phyloP scores from a whole-genome alignment of 805 yeast species.

The Nakazawaea sp. region DNA sequence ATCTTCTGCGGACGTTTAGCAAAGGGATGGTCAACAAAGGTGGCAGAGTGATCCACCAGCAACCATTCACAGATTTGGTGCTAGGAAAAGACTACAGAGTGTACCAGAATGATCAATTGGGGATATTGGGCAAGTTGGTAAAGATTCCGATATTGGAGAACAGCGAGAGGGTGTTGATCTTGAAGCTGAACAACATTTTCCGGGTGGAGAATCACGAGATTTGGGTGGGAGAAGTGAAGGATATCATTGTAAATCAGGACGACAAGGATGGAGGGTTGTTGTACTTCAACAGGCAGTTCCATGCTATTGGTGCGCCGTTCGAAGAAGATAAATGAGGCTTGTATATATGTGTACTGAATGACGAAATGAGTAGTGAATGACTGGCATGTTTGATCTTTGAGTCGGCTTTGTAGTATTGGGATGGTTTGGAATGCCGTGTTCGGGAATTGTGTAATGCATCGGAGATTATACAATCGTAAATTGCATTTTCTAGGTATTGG shows the following conservation, averaged over 20 bases:
- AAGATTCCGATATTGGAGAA: slow-evolving; percentile 50
- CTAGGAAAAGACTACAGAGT: slow-evolving; percentile 30
- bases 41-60: slow-evolving; percentile 26
- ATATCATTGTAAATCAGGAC: slow-evolving; percentile 31
- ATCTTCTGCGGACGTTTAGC: slow-evolving; percentile 59
- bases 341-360: neutral
- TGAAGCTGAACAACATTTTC: slow-evolving; percentile 46
- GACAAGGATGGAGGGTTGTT: slow-evolving; percentile 54
- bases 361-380: neutral
- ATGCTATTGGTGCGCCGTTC: slow-evolving; percentile 26
- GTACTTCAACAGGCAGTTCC: slow-evolving; percentile 59
- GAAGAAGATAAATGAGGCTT: neutral
- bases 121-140: slow-evolving; percentile 14
- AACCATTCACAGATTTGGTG: slow-evolving; percentile 48
- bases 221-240: slow-evolving; percentile 76
- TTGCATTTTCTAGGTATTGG: too few relatives aligned
- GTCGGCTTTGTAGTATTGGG: too few relatives aligned
- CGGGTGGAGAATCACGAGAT: slow-evolving; percentile 81
- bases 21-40: slow-evolving; percentile 31
- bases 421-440: too few relatives aligned
- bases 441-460: too few relatives aligned
- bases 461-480: too few relatives aligned
- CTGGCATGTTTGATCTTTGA: too few relatives aligned
- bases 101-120: slow-evolving; percentile 16
- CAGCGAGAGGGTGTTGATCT: slow-evolving; percentile 56